Conservation (phyloP, 2,329 filamentous ascomycete species). For the Nothopassalora personata region DNA sequence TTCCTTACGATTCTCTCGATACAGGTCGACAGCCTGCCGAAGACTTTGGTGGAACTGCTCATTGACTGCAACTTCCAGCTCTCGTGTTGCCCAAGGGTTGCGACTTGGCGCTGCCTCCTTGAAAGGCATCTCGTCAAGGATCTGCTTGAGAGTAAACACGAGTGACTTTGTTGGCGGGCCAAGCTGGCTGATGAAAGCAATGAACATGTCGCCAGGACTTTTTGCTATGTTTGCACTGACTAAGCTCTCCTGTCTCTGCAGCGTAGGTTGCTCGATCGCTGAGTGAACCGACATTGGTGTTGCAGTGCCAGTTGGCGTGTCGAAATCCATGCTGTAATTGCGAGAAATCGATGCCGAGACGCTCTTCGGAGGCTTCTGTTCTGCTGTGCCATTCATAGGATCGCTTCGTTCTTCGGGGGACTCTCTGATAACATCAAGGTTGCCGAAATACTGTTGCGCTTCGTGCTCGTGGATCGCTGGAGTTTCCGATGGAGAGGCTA, state of each 20-base stretch:
- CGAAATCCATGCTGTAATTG: conserved; percentile 14
- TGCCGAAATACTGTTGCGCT: conserved; percentile 23
- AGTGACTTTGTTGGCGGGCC: conserved; percentile 95
- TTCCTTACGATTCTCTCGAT: conserved; percentile 66
- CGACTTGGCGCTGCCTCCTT: conserved; percentile 26
- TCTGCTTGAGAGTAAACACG: conserved; percentile 83
- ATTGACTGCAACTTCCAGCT: conserved; percentile 66
- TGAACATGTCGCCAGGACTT: conserved; percentile 73
- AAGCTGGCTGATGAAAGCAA: conserved; percentile 79
- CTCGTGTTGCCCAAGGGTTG: conserved; percentile 38
- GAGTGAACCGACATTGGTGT: conserved; percentile 15
- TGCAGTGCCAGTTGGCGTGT: conserved; percentile 11
- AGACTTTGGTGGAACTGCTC: conserved; percentile 76
- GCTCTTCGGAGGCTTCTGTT: neutral
- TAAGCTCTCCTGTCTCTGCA: neutral
- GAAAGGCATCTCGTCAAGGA: conserved; percentile 83
- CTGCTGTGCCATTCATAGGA: neutral
- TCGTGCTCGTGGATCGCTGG: conserved; percentile 6
- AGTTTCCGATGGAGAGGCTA: conserved; percentile 7
- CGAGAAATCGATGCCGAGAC: neutral
- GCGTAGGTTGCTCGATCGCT: conserved; percentile 5
- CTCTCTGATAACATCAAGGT: conserved; percentile 41
- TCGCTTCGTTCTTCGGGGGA: conserved; percentile 28
- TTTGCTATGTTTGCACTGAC: conserved; percentile 15
- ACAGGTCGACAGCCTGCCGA: conserved; percentile 72